Evolutionary conservation across 169 alveolate species (phyloP).

Genomic region (Hammondia hammondi): DNA sequence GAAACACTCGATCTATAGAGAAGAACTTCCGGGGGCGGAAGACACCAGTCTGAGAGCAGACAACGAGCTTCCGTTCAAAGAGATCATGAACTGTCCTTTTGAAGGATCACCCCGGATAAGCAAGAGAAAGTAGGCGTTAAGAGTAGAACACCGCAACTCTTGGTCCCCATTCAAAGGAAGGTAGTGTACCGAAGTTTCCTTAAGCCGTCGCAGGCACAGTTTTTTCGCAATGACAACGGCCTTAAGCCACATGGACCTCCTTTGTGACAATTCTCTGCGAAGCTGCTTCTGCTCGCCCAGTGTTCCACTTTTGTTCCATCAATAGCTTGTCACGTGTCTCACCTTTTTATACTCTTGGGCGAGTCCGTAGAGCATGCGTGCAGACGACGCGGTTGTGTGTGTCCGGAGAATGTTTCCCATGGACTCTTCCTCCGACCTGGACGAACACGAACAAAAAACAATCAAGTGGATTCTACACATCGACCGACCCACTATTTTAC

Average conservation of each 20-base stretch:
- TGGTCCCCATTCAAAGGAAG: too few species aligned
- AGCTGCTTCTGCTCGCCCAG: neutral
- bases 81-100: too few species aligned
- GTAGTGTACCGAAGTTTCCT: too few species aligned
- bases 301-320: neutral
- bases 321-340: conserved; percentile 14
- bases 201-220: too few species aligned
- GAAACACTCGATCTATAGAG: conserved; percentile 98
- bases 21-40: conserved; percentile 93
- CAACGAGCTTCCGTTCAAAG: too few species aligned
- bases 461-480: too few species aligned
- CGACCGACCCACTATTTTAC: too few species aligned
- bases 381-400: conserved; percentile 99
- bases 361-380: conserved; percentile 92
- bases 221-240: neutral
- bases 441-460: neutral
- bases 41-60: conserved; percentile 53
- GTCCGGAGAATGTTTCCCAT: conserved; percentile 92
- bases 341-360: conserved; percentile 91
- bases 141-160: too few species aligned
- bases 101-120: too few species aligned
- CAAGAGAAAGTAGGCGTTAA: too few species aligned
- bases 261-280: neutral
- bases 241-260: neutral
- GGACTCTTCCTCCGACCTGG: conserved; percentile 74